These are phyloP conservation scores for Cicer bijugum DNA, from an alignment of 306 rosid genomes.

Conservation along the genomic window DNA sequence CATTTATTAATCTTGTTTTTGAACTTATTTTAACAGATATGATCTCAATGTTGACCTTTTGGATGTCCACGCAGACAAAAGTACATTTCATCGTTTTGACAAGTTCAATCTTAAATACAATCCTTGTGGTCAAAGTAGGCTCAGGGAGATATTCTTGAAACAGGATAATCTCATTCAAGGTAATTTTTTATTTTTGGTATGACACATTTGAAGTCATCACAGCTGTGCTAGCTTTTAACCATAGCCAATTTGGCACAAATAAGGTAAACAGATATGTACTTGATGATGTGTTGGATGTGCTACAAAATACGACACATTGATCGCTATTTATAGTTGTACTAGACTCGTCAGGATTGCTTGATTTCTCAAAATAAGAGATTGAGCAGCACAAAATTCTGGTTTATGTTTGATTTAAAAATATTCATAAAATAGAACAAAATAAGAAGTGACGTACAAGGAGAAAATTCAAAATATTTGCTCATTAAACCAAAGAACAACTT, in stretches of 20 bases:
- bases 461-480: no score
- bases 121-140: slow-evolving; percentile 99
- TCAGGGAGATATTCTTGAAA: slow-evolving; percentile 94
- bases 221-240: slow-evolving; percentile 21
- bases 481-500: no score
- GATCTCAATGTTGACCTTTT: slow-evolving; percentile 99
- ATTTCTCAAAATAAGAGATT: background rate
- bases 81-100: slow-evolving; percentile 99
- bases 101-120: slow-evolving; percentile 97
- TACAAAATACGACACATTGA: background rate
- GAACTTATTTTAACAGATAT: slow-evolving; percentile 61
- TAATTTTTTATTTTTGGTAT: slow-evolving; percentile 41
- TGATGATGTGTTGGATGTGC: slow-evolving; percentile 3
- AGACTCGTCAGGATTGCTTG: background rate
- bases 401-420: background rate
- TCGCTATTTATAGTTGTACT: background rate
- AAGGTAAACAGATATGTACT: background rate
- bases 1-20: slow-evolving; percentile 41
- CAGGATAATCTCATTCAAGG: slow-evolving; percentile 99
- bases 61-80: slow-evolving; percentile 99
- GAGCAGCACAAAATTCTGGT: background rate
- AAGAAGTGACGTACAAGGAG: no score
- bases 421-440: background rate
- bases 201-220: slow-evolving; percentile 18
- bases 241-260: slow-evolving; percentile 17